Conservation (phyloP, 148 eudicot species). For the Vaccinium macrocarpon region DNA sequence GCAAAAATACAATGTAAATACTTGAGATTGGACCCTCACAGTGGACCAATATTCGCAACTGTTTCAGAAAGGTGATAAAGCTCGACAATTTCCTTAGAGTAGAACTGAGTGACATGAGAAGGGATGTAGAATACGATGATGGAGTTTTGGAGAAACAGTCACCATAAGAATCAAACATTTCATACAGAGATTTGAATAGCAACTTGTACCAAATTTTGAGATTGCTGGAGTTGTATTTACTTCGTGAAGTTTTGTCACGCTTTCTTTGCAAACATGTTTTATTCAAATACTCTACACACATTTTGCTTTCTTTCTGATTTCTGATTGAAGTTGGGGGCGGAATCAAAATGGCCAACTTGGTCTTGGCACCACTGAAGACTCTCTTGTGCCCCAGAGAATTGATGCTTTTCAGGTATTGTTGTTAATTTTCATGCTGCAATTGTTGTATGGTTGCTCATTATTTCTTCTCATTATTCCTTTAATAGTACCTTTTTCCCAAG, state of each 20-base stretch:
- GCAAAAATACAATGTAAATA: not conserved
- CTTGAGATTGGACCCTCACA: not conserved
- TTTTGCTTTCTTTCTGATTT: not conserved
- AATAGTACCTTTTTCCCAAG: not conserved
- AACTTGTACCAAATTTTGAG: not conserved
- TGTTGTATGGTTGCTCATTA: slow-evolving; percentile 7
- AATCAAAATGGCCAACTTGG: slow-evolving; percentile 99
- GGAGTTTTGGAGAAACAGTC: not conserved
- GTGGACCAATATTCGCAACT: not conserved
- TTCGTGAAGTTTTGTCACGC: not conserved
- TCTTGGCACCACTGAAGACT: slow-evolving; percentile 85
- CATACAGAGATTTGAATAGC: not conserved
- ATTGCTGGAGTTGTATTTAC: not conserved
- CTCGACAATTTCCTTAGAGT: not conserved
- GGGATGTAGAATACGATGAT: not conserved
- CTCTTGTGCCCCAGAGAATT: slow-evolving; percentile 80
- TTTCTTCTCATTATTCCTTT: not conserved
- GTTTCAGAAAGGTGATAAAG: not conserved
- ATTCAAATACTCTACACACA: not conserved
- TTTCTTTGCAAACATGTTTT: not conserved
- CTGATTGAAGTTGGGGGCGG: slow-evolving; percentile 86
- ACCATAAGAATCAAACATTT: not conserved
- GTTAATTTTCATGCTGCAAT: not conserved
- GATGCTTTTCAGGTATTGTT: slow-evolving; percentile 67
- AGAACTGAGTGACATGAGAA: not conserved